A percentile compares a stretch with the other conserved stretches of the same genome.
phyloP scores from a whole-genome alignment of 306 rosid species.

The Hippophae tibetana region DNA sequence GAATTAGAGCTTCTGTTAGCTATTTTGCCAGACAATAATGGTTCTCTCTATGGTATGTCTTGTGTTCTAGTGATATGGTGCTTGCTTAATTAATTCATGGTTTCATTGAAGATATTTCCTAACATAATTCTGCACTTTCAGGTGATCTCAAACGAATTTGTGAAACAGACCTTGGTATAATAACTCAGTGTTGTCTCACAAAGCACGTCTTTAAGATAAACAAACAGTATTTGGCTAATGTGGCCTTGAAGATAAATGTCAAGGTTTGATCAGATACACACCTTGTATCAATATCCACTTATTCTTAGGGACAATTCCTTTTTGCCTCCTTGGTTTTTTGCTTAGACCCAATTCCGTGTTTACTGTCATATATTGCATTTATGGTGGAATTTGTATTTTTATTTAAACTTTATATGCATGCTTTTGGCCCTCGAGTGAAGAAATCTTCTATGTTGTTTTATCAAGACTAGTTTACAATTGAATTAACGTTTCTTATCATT shows the following conservation, averaged over 20 bases:
- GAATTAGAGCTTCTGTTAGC: slow-evolving; percentile 77
- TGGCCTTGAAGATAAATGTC: slow-evolving; percentile 57
- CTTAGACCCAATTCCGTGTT: no score
- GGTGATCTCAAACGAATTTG: slow-evolving; percentile 70
- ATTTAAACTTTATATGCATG: no score
- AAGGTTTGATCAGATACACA: slow-evolving; percentile 25
- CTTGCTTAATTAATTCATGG: background rate
- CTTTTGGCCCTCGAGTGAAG: no score
- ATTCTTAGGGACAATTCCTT: no score
- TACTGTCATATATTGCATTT: no score
- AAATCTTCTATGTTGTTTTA: no score
- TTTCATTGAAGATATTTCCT: background rate
- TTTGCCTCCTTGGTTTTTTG: background rate
- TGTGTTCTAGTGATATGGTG: background rate
- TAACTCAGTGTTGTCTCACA: slow-evolving; percentile 64
- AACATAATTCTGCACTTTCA: background rate
- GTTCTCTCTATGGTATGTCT: slow-evolving; percentile 68
- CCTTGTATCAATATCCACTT: background rate
- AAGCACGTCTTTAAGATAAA: slow-evolving; percentile 50
- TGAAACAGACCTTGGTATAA: slow-evolving; percentile 57
- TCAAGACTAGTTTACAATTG: background rate
- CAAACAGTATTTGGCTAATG: slow-evolving; percentile 60
- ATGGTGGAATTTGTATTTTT: no score
- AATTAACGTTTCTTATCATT: background rate
- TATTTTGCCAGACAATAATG: slow-evolving; percentile 84